Evolutionary conservation across 2,329 filamentous ascomycete genomes (phyloP).

Genomic region (Aureobasidium zeae): DNA sequence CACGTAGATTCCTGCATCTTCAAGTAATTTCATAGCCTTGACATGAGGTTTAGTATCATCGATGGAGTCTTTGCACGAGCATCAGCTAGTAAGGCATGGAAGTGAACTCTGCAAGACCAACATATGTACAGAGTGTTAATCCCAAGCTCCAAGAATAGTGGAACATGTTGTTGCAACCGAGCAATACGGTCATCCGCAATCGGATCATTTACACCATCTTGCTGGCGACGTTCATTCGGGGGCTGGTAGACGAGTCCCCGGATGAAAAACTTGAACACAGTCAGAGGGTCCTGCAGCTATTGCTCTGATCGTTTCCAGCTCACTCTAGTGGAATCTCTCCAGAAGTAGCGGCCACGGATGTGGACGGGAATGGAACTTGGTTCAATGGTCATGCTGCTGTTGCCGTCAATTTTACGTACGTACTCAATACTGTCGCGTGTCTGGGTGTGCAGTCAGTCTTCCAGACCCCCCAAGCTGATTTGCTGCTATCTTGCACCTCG

Average conservation of each 20-base stretch:
- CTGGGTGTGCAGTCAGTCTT: too few species aligned
- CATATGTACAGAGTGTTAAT: slow-evolving; percentile 17
- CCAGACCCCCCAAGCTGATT: too few species aligned
- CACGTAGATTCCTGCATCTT: slow-evolving; percentile 18
- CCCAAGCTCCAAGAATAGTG: slow-evolving; percentile 16
- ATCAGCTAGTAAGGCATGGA: background rate
- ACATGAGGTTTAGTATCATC: slow-evolving; percentile 16
- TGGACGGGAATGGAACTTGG: background rate
- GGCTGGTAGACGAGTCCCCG: slow-evolving; percentile 17
- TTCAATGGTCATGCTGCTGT: background rate
- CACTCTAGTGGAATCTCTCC: background rate
- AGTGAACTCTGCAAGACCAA: background rate
- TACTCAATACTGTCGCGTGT: too few species aligned
- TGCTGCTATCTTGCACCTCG: too few species aligned
- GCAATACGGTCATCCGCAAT: slow-evolving; percentile 14
- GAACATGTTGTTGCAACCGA: slow-evolving; percentile 7
- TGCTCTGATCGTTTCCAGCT: background rate
- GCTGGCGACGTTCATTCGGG: background rate
- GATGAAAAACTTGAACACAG: slow-evolving; percentile 15
- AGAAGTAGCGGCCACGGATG: slow-evolving; percentile 6
- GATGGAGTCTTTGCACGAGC: slow-evolving; percentile 6
- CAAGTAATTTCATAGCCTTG: slow-evolving; percentile 19
- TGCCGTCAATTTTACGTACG: too few species aligned
- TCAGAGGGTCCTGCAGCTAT: background rate
- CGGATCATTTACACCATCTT: slow-evolving; percentile 4